Evolutionary conservation across 1,139 yeast genomes (phyloP).

Genomic region (Candida tropicalis): DNA sequence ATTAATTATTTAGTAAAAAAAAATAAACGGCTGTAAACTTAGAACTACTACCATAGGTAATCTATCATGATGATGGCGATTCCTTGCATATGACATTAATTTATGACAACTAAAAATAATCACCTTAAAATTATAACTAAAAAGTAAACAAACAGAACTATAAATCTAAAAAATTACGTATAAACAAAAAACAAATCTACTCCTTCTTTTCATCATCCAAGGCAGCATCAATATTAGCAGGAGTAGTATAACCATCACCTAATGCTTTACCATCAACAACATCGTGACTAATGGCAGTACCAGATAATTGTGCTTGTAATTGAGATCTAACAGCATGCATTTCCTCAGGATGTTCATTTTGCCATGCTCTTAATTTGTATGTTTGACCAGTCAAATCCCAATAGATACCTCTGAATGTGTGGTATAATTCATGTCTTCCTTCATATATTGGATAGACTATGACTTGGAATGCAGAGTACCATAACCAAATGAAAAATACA

Average conservation of each 20-base stretch:
- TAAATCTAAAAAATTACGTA: neutral
- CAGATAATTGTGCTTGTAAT: slow-evolving; percentile 42
- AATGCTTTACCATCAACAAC: slow-evolving; percentile 35
- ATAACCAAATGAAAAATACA: slow-evolving; percentile 74
- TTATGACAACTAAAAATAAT: neutral
- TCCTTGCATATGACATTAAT: no score
- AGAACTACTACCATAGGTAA: no score
- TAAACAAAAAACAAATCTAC: slow-evolving; percentile 3
- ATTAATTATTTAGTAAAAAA: no score
- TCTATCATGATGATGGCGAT: no score
- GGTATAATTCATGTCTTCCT: slow-evolving; percentile 64
- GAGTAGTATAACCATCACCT: slow-evolving; percentile 25
- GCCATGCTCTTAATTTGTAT: slow-evolving; percentile 73
- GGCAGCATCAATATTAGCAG: slow-evolving; percentile 28
- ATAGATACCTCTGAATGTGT: slow-evolving; percentile 71
- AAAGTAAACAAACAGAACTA: neutral
- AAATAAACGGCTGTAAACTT: no score
- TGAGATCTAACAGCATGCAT: slow-evolving; percentile 69
- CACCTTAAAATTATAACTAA: no score
- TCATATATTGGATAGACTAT: slow-evolving; percentile 66
- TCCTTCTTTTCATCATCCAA: slow-evolving; percentile 26
- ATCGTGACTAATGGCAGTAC: slow-evolving; percentile 20
- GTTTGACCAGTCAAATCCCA: slow-evolving; percentile 84
- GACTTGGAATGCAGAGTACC: slow-evolving; percentile 57
- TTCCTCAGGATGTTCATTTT: slow-evolving; percentile 64